Conservation (phyloP, 2,329 filamentous ascomycete species). For the Aspergillus tanneri region DNA sequence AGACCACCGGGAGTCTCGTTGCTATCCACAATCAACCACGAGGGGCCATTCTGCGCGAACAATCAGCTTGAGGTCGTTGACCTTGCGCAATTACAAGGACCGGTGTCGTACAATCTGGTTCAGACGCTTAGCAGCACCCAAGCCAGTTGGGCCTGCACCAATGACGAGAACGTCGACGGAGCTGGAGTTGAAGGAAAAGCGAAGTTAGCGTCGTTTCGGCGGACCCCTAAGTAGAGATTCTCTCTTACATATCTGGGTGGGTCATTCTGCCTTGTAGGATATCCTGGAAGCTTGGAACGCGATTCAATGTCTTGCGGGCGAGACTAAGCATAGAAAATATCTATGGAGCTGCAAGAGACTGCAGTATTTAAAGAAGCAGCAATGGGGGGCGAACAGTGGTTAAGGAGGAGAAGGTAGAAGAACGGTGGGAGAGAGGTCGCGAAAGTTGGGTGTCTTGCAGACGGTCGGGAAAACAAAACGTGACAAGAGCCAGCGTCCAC, state of each 20-base stretch:
- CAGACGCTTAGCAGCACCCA: conserved; percentile 96
- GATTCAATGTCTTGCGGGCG: conserved; percentile 44
- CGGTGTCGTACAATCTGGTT: conserved; percentile 76
- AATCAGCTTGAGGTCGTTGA: conserved; percentile 19
- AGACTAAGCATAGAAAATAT: conserved; percentile 43
- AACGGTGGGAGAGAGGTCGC: conserved; percentile 24
- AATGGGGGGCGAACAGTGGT: conserved; percentile 23
- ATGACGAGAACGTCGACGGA: conserved; percentile 97
- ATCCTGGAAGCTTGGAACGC: conserved; percentile 48
- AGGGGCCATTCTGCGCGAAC: conserved; percentile 70
- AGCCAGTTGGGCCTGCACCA: conserved; percentile 93
- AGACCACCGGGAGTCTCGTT: conserved; percentile 92
- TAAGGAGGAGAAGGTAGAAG: conserved; percentile 21
- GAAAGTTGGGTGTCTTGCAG: conserved; percentile 28
- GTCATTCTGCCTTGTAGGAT: conserved; percentile 49
- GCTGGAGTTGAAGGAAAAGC: conserved; percentile 48
- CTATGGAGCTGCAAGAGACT: conserved; percentile 31
- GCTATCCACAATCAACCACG: conserved; percentile 94
- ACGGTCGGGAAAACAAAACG: conserved; percentile 25
- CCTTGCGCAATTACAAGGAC: neutral
- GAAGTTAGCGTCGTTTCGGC: conserved; percentile 7
- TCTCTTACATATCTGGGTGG: conserved; percentile 46
- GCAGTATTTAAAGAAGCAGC: conserved; percentile 28
- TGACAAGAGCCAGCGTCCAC: no score
- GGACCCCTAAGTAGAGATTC: conserved; percentile 10